phyloP scores from a whole-genome alignment of 1,284 basidiomycete species.

The Rhodotorula mucilaginosa region DNA sequence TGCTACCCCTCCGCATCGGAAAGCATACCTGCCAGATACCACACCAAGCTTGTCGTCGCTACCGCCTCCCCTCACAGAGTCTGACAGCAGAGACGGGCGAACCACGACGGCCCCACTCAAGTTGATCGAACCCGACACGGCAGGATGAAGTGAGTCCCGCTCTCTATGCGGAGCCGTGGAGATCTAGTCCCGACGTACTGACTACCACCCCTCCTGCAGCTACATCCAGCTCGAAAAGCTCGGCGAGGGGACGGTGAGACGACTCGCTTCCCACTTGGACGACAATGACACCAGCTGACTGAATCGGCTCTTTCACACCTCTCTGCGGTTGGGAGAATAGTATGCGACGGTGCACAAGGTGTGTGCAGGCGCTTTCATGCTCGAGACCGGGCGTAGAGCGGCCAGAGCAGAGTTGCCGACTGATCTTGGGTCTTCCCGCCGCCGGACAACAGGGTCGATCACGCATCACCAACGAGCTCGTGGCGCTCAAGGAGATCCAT shows the following conservation, averaged over 20 bases:
- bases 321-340: not conserved
- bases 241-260: conserved; percentile 51
- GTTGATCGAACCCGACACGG: not conserved
- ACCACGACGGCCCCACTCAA: not conserved
- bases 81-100: too few species aligned
- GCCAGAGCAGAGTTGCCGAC: not conserved
- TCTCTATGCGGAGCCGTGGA: not conserved
- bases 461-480: conserved; percentile 84
- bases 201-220: not conserved
- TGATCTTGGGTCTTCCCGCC: not conserved
- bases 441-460: conserved; percentile 42
- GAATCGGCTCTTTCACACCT: not conserved
- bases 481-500: conserved; percentile 87
- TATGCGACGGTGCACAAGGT: conserved; percentile 58
- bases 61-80: too few species aligned
- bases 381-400: too few species aligned
- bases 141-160: not conserved
- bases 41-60: too few species aligned
- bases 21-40: too few species aligned
- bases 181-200: not conserved
- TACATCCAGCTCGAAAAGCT: conserved; percentile 46
- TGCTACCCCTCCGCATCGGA: too few species aligned
- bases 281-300: not conserved
- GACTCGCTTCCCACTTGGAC: not conserved
- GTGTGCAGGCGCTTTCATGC: conserved; percentile 46